Evolutionary conservation across 352 stramenopile genomes (phyloP), one percentile per base, ranked within the genome.

Genomic region (Phytopythium delawarense): DNA sequence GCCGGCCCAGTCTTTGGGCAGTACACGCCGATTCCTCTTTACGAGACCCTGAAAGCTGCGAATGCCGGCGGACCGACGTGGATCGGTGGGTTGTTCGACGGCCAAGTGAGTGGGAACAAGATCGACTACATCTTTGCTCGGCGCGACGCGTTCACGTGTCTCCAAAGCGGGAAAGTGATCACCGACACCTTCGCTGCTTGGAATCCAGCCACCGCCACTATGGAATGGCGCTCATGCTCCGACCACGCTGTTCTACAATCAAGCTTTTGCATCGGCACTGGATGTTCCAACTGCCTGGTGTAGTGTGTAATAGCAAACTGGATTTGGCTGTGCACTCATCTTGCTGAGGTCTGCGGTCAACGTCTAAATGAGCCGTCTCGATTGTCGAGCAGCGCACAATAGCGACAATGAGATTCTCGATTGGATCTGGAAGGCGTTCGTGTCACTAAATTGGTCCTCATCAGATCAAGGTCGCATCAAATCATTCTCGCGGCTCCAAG

Each of bases 51-150:
- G 30, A 78, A 67, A 23, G 74, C 69, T 18, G 67, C 69, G 8
- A 74, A 69, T 12, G 70, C 64, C 1, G 74, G 71, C 2, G 78
- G 79, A 0, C 48, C 66, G 4, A 91, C 84, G 34, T 91, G 76
- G 78, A 89, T 92, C 48, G 84, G 77, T 12, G 61, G 64, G 15
- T 86, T 78, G 0, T 91, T 90, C 21, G 65, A 68, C 21, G 65
- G 62, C 59, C 62, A 65, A 18, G 55, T 68, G 9, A 51, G 30
- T 20, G 71, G 61, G 30, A 42, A 55, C 50, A 91, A 91, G 57
- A 68, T 80, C 57, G 84, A 91, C 71, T 93, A 89, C 68, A 85
- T 91, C 59, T 85, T 89, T 59, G 54, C 73, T 4, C 79, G 81
- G 16, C 69, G 59, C 9, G 77, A 90, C 62, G 32, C 45, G 15